Conservation (phyloP, 352 stramenopile species). For the Globisporangium polare region DNA sequence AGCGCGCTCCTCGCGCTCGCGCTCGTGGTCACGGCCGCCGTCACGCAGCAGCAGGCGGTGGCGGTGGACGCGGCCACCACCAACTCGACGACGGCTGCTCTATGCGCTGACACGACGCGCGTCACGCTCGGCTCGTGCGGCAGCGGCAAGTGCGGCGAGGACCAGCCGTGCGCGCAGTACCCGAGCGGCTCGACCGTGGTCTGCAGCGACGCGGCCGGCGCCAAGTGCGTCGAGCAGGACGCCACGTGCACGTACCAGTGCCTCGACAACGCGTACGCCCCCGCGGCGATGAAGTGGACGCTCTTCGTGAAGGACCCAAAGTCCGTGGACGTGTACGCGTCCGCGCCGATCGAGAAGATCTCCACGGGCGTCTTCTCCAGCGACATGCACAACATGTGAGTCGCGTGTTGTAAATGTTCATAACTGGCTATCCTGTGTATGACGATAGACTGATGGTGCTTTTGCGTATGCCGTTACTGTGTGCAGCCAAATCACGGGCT, state of each 20-base stretch:
- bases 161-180: slow-evolving; percentile 68
- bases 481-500: slow-evolving; percentile 70
- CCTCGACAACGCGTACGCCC: slow-evolving; percentile 47
- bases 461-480: neutral
- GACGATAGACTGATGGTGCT: slow-evolving; percentile 5
- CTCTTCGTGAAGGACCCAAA: slow-evolving; percentile 68
- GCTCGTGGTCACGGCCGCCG: neutral
- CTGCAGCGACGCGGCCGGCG: slow-evolving; percentile 47
- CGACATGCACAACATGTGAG: slow-evolving; percentile 46
- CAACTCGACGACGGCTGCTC: slow-evolving; percentile 19
- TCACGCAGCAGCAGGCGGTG: neutral
- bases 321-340: slow-evolving; percentile 31
- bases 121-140: slow-evolving; percentile 54
- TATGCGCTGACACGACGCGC: slow-evolving; percentile 39
- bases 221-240: slow-evolving; percentile 42
- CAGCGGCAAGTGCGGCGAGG: slow-evolving; percentile 15
- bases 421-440: neutral
- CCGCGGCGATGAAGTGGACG: slow-evolving; percentile 39
- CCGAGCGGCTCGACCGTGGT: slow-evolving; percentile 18
- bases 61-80: neutral
- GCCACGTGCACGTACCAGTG: slow-evolving; percentile 67
- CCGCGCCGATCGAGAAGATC: slow-evolving; percentile 49
- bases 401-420: neutral
- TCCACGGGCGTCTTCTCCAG: slow-evolving; percentile 32
- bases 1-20: neutral